These are phyloP conservation scores for Diaporthe capsici DNA, from an alignment of 2,329 filamentous ascomycete species.

Conservation along the genomic window DNA sequence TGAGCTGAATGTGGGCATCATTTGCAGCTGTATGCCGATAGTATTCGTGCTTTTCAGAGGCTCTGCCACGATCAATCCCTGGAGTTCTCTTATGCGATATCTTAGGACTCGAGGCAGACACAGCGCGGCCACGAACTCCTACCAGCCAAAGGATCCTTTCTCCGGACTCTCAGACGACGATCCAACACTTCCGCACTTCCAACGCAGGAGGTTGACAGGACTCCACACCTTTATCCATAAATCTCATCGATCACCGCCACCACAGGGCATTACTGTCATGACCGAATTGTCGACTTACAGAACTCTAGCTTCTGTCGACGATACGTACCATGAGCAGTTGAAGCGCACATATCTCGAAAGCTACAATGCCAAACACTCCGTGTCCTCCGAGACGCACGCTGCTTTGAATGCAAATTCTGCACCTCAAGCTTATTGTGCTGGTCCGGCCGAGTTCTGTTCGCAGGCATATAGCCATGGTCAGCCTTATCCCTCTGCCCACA, in stretches of 20 bases:
- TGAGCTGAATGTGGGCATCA: constrained; percentile 29
- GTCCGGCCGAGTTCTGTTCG: neutral
- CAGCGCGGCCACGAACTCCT: neutral
- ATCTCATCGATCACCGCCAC: neutral
- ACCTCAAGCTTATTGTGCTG: neutral
- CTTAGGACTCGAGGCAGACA: neutral
- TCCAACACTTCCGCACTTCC: neutral
- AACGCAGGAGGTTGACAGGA: neutral
- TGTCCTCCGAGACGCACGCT: neutral
- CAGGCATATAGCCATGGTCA: neutral
- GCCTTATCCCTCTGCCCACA: neutral
- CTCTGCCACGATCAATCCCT: neutral
- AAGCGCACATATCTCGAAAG: neutral
- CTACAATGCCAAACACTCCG: neutral
- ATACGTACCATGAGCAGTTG: constrained; percentile 12
- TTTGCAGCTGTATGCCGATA: constrained; percentile 22
- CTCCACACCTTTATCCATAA: neutral
- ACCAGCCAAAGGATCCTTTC: neutral
- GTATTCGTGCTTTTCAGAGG: constrained; percentile 18
- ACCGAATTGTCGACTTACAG: constrained; percentile 4
- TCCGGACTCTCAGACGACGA: neutral
- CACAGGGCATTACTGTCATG: neutral
- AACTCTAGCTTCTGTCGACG: neutral
- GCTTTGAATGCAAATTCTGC: neutral
- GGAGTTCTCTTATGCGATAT: neutral